A percentile compares a stretch with the other conserved stretches of the same genome.
Conservation (phyloP, 163 green algal genomes). For the Chlamydomonas reinhardtii region DNA sequence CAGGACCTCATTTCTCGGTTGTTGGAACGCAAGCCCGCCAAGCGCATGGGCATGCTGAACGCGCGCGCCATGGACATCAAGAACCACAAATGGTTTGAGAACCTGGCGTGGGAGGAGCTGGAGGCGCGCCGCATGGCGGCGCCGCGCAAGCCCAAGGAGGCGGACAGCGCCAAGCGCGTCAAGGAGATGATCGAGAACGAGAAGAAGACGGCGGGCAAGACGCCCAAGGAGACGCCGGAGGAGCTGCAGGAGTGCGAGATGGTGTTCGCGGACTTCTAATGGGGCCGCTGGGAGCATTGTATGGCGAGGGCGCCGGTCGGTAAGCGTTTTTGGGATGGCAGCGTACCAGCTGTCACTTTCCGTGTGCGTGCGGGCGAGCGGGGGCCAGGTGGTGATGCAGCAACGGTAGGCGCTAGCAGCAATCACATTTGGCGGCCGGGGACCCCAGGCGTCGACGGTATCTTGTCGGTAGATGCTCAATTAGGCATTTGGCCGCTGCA, state of each 20-base stretch:
- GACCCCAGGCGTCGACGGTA: neutral
- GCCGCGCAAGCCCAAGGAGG: constrained; percentile 79
- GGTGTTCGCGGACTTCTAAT: constrained; percentile 92
- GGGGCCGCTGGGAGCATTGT: too few species aligned
- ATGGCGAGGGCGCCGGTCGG: too few species aligned
- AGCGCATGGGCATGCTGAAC: constrained; percentile 91
- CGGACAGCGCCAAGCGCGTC: constrained; percentile 89
- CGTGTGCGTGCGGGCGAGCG: too few species aligned
- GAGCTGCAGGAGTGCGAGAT: constrained; percentile 88
- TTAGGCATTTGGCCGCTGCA: too few species aligned
- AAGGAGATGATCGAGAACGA: constrained; percentile 84
- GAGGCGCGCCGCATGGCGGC: constrained; percentile 69
- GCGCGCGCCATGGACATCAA: constrained; percentile 90
- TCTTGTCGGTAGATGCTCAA: neutral
- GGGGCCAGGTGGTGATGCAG: neutral
- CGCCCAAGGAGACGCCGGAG: constrained; percentile 84
- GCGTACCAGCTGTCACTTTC: too few species aligned
- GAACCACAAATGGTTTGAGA: constrained; percentile 94
- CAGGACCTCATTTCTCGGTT: constrained; percentile 89
- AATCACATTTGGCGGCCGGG: neutral
- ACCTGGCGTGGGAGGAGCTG: constrained; percentile 91
- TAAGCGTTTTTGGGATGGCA: too few species aligned
- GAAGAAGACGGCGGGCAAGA: constrained; percentile 64
- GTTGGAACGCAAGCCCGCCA: constrained; percentile 91
- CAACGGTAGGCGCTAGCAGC: too few species aligned